These are phyloP conservation scores for Alternaria infectoria DNA, from an alignment of 2,329 filamentous ascomycete species.

Conservation along the genomic window DNA sequence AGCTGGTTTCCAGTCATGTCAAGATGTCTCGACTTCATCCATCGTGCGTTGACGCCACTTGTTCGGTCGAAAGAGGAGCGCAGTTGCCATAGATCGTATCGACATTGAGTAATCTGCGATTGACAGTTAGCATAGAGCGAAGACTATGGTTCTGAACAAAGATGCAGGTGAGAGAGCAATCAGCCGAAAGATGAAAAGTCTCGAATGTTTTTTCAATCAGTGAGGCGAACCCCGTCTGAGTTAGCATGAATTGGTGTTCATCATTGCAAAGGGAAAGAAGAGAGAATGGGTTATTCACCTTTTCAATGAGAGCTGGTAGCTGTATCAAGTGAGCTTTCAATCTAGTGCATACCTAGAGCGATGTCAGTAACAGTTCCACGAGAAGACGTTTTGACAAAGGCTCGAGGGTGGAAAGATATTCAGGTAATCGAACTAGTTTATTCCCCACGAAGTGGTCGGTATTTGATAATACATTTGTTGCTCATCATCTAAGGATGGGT, in stretches of 20 bases:
- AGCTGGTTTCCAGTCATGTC: background rate
- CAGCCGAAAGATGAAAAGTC: conserved; percentile 52
- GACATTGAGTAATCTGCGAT: background rate
- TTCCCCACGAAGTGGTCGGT: conserved; percentile 46
- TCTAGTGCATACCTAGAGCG: conserved; percentile 5
- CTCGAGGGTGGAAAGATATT: conserved; percentile 22
- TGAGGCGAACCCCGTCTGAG: conserved; percentile 41
- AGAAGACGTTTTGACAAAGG: background rate
- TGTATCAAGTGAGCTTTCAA: background rate
- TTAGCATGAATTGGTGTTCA: conserved; percentile 49
- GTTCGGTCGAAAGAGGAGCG: background rate
- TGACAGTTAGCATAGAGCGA: conserved; percentile 11
- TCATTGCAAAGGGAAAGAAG: conserved; percentile 32
- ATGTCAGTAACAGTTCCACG: conserved; percentile 18
- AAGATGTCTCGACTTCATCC: background rate
- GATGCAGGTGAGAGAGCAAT: conserved; percentile 17
- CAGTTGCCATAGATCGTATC: background rate
- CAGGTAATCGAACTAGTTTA: conserved; percentile 50
- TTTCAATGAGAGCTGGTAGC: background rate
- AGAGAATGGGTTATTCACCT: conserved; percentile 18
- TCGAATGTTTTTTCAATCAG: conserved; percentile 45
- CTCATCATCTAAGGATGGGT: conserved; percentile 39
- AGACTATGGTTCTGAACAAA: background rate
- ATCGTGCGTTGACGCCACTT: background rate
- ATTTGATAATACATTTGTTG: conserved; percentile 50